These are phyloP conservation scores for Hortiboletus rubellus DNA, from an alignment of 1,284 basidiomycete genomes.

Conservation along the genomic window DNA sequence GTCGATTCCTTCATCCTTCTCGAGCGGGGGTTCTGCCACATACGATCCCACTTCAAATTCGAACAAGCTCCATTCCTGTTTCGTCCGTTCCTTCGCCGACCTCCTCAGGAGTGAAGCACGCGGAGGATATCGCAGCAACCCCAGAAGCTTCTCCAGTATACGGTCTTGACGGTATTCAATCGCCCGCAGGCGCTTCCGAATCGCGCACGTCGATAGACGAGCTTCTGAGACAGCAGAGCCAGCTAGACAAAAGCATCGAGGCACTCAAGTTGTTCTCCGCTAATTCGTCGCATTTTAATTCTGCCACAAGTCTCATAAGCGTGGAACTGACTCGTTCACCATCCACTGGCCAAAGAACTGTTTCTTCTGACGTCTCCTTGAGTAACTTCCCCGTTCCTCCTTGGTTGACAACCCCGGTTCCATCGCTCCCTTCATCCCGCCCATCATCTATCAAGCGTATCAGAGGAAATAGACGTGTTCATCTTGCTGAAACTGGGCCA, in stretches of 20 bases:
- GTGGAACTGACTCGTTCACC: constrained; percentile 22
- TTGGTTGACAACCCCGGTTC: constrained; percentile 23
- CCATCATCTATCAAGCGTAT: constrained; percentile 20
- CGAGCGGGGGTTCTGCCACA: neutral
- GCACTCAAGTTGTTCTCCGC: constrained; percentile 51
- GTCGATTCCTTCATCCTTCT: neutral
- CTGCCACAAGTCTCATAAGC: constrained; percentile 5
- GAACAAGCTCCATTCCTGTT: neutral
- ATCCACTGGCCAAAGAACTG: constrained; percentile 33
- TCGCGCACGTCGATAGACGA: constrained; percentile 46
- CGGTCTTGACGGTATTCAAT: constrained; percentile 44
- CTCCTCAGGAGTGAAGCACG: neutral
- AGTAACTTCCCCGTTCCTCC: constrained; percentile 72
- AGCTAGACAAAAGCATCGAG: constrained; percentile 65
- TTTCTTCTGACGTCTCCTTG: constrained; percentile 58
- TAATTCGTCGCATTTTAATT: constrained; percentile 7
- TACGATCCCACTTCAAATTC: constrained; percentile 3
- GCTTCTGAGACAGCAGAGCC: constrained; percentile 59
- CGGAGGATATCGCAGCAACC: neutral
- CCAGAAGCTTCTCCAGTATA: constrained; percentile 48
- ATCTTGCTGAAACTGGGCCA: constrained; percentile 9
- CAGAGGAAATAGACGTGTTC: constrained; percentile 24
- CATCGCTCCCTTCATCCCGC: constrained; percentile 18
- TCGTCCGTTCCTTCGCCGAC: neutral
- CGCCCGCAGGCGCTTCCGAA: constrained; percentile 5